Percentiles rank a stretch among this genome's conserved stretches.
Conservation (phyloP, 495 filamentous ascomycete genomes). For the Neurospora discreta region DNA sequence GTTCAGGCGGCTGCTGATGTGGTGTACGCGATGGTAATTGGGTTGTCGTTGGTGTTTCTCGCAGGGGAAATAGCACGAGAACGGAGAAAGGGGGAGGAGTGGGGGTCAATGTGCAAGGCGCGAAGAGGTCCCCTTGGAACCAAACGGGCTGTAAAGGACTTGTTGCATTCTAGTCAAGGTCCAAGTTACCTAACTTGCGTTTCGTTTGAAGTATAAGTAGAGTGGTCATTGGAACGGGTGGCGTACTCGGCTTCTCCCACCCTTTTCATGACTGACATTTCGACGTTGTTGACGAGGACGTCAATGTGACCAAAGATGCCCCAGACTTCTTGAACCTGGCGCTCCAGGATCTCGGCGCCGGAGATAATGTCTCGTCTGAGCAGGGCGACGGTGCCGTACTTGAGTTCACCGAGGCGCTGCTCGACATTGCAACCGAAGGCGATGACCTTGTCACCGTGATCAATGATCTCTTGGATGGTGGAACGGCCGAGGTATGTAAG, state of each 20-base stretch:
- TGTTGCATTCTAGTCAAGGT: conserved; percentile 5
- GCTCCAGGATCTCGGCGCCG: conserved; percentile 7
- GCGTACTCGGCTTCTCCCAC: conserved; percentile 16
- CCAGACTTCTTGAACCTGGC: conserved; percentile 11
- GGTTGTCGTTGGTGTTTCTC: conserved; percentile 5
- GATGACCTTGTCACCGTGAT: conserved; percentile 37
- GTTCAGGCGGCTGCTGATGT: conserved; percentile 27
- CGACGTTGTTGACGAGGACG: conserved; percentile 24
- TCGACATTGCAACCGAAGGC: conserved; percentile 26
- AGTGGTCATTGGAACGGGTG: not conserved
- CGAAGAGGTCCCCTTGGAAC: conserved; percentile 29
- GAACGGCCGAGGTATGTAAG: conserved; percentile 17
- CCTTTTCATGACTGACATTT: conserved; percentile 12
- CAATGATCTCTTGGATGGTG: conserved; percentile 32
- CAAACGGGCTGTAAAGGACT: conserved; percentile 27
- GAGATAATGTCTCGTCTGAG: conserved; percentile 34
- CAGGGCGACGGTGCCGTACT: conserved; percentile 12
- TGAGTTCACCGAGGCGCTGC: conserved; percentile 9
- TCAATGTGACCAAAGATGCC: conserved; percentile 20
- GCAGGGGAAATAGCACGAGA: conserved; percentile 4
- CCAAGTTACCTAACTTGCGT: not conserved
- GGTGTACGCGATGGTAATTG: conserved; percentile 13
- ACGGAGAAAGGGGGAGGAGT: conserved; percentile 23
- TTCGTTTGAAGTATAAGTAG: not conserved
- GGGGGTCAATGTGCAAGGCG: conserved; percentile 23